Percentiles rank a stretch among this genome's conserved stretches.
Conservation (phyloP, 2,329 filamentous ascomycete species). For the Xylariaceae sp. region DNA sequence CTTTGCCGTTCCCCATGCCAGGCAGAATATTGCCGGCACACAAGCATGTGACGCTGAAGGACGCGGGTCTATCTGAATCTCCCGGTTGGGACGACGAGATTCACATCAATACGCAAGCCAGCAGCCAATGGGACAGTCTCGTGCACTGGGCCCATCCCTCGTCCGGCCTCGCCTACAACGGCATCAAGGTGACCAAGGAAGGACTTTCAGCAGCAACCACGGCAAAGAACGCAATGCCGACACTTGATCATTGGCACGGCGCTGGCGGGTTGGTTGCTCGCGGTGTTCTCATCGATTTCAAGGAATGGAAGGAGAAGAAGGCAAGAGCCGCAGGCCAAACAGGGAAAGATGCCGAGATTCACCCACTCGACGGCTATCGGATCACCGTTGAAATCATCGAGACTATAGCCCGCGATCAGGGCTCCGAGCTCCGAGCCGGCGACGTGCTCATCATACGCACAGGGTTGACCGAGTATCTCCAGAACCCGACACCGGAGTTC, state of each 20-base stretch:
- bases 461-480: slow-evolving; percentile 56
- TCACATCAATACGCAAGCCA: slow-evolving; percentile 50
- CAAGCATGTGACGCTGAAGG: slow-evolving; percentile 33
- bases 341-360: slow-evolving; percentile 40
- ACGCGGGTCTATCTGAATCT: slow-evolving; percentile 26
- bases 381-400: slow-evolving; percentile 53
- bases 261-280: slow-evolving; percentile 49
- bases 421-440: slow-evolving; percentile 58
- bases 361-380: slow-evolving; percentile 47
- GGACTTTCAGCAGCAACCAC: slow-evolving; percentile 30
- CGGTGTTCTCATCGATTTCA: slow-evolving; percentile 53
- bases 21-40: slow-evolving; percentile 36
- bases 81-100: slow-evolving; percentile 45
- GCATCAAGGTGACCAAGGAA: slow-evolving; percentile 36
- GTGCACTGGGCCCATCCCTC: slow-evolving; percentile 43
- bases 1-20: slow-evolving; percentile 34
- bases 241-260: slow-evolving; percentile 47
- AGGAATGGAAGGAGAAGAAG: slow-evolving; percentile 33
- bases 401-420: slow-evolving; percentile 53
- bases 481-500: slow-evolving; percentile 38
- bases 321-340: slow-evolving; percentile 44
- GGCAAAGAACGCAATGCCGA: slow-evolving; percentile 34
- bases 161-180: slow-evolving; percentile 46
- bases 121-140: slow-evolving; percentile 53
- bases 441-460: slow-evolving; percentile 63